Conservation (phyloP, 345 rosid species). For the Carallia brachiata region DNA sequence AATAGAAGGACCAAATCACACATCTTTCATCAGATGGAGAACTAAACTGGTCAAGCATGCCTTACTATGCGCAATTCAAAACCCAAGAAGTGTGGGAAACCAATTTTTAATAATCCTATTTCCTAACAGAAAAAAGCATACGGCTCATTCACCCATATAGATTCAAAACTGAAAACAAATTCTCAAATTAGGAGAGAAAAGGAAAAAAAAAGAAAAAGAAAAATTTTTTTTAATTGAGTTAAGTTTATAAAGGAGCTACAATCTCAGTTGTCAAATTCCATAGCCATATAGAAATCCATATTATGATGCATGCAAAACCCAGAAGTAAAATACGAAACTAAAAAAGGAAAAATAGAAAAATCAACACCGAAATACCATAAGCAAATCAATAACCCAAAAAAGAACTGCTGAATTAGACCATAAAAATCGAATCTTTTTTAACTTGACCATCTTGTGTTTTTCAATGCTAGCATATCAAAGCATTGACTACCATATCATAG, state of each 20-base stretch:
- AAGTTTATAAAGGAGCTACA: not conserved
- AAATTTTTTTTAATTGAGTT: not conserved
- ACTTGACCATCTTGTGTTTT: conserved; percentile 13
- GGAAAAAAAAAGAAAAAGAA: not conserved
- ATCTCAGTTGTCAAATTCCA: not conserved
- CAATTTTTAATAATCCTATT: too few species aligned
- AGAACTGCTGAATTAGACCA: not conserved
- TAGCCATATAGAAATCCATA: not conserved
- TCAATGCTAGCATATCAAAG: conserved; percentile 16
- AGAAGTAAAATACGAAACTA: conserved; percentile 5
- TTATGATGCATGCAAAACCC: conserved; percentile 29
- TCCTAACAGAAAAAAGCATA: too few species aligned
- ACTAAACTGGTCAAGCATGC: too few species aligned
- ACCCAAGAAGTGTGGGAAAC: not conserved
- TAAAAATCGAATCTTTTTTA: conserved; percentile 4
- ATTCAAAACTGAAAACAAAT: not conserved
- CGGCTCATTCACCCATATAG: not conserved
- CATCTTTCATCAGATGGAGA: too few species aligned
- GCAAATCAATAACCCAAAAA: conserved; percentile 1
- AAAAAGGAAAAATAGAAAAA: not conserved
- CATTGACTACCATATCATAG: not conserved
- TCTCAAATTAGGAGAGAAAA: too few species aligned
- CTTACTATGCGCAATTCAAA: conserved; percentile 1
- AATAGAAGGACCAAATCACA: too few species aligned
- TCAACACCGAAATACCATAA: not conserved